Evolutionary conservation across 768 basidiomycete genomes (phyloP).

Genomic region (Xerocomellus amylosporus): DNA sequence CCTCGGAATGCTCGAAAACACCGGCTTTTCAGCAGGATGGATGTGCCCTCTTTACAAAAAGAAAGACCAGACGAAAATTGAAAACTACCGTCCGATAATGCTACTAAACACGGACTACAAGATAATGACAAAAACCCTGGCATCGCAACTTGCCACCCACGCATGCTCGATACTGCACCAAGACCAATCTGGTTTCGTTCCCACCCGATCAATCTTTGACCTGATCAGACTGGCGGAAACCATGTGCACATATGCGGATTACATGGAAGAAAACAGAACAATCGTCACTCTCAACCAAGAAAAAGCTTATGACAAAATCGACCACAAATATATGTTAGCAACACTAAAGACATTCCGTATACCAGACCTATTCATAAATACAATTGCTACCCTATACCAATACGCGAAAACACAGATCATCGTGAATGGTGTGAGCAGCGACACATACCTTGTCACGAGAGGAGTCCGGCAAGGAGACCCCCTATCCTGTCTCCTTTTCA

Average conservation of each 20-base stretch:
- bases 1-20: rapidly evolving
- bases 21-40: background rate
- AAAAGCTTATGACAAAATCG: slow-evolving; percentile 37
- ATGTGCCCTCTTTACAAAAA: slow-evolving; percentile 3
- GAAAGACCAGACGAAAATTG: background rate
- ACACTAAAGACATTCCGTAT: background rate
- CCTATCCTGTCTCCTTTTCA: slow-evolving; percentile 33
- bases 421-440: background rate
- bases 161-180: slow-evolving; percentile 9
- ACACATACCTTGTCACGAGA: too few relatives aligned
- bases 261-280: slow-evolving; percentile 23
- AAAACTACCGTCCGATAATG: slow-evolving; percentile 36
- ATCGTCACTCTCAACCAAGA: slow-evolving; percentile 38
- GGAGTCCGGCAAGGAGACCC: slow-evolving; percentile 12
- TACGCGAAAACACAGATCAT: background rate
- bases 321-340: slow-evolving; percentile 26
- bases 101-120: slow-evolving; percentile 37
- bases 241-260: slow-evolving; percentile 16
- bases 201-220: slow-evolving; percentile 28
- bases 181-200: slow-evolving; percentile 41
- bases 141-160: slow-evolving; percentile 16
- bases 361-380: background rate
- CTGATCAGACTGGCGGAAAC: slow-evolving; percentile 28
- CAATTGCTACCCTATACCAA: background rate
- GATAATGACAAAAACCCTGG: slow-evolving; percentile 25